Conservation (phyloP, 139 green algal genomes). For the Edaphochlamys debaryana region DNA sequence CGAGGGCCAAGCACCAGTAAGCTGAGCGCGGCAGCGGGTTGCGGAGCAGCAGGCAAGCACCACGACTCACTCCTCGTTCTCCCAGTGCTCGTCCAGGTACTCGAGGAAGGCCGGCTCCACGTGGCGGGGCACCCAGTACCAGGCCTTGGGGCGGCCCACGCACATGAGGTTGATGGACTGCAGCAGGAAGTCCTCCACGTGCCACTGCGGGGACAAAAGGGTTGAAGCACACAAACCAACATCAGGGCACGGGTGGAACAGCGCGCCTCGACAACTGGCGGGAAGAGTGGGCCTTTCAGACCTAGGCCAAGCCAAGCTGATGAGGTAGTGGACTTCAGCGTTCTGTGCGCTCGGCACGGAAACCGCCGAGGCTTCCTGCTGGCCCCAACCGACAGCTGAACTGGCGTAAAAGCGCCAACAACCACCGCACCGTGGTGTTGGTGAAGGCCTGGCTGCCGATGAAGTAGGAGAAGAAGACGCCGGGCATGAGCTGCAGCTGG, state of each 20-base stretch:
- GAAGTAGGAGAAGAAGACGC: constrained; percentile 37
- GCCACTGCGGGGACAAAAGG: constrained; percentile 28
- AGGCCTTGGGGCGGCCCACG: constrained; percentile 34
- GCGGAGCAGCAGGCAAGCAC: accelerated
- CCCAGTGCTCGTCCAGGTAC: constrained; percentile 32
- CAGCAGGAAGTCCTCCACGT: constrained; percentile 44
- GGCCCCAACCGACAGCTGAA: too few relatives aligned
- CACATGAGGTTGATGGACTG: constrained; percentile 44
- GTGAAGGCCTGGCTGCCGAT: constrained; percentile 41
- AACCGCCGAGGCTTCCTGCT: too few relatives aligned
- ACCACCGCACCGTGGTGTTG: constrained; percentile 35
- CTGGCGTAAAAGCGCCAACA: too few relatives aligned
- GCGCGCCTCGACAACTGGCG: too few relatives aligned
- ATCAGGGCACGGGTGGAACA: background rate
- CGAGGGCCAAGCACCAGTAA: too few relatives aligned
- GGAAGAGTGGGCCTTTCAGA: too few relatives aligned
- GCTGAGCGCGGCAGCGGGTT: too few relatives aligned
- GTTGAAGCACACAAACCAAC: background rate
- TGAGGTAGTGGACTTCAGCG: too few relatives aligned
- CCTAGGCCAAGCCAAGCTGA: too few relatives aligned
- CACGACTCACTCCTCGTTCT: constrained; percentile 27
- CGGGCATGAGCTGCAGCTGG: constrained; percentile 26
- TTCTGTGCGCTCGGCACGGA: too few relatives aligned
- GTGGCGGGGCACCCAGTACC: constrained; percentile 33
- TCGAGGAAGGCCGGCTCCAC: constrained; percentile 19